Base-by-base conservation (phyloP, 2,329 filamentous ascomycete species). In the Aspergillus udagawae region DNA sequence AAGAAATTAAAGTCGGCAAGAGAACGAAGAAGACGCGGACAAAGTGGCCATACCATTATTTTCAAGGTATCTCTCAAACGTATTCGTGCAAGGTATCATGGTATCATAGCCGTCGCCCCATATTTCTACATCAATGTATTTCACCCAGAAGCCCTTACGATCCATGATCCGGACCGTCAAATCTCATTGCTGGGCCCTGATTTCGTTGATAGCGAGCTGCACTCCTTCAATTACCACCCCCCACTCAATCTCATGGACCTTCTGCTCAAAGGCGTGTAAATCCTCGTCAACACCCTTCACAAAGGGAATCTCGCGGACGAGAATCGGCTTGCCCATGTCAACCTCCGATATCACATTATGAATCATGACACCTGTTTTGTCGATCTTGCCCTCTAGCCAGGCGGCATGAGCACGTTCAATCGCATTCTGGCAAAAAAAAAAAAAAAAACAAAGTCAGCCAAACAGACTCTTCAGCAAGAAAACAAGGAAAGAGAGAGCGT, bases 341-440 rank as follows among this genome's bases (percentile, higher is more conserved):
- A 96, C 91, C 71, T 93, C 85, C 8, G 77, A 79, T 60, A 90
- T 86, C 49, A 96, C 91, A 74, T 92, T 88, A 76, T 96, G 92
- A 17, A 91, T 86, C 92, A 96, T 96, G 54, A 95, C 87, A 0
- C 92, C 92, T 0, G 85, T 92, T 62, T 81, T 82, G 62, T 82
- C 82, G 63, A 89, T 82, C 66, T 86, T 83, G 9, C 91, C 82
- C 61, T 82, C 83, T 69, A 86, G 74, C 70, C 89, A 92, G 56
- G 90, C 91, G 49, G 84, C 81, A 74, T 86, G 91, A 3, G 92
- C 91, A 25, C 90, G 81, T 65, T 89, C 85, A 65, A 96, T 95
- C 17, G 91, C 92, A 63, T 83, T 75, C 62, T 76, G 56, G 8
- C 57, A 28, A 6, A 38, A 38, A n/a, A n/a, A n/a, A n/a, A n/a